phyloP scores from a whole-genome alignment of 352 stramenopile species.

The Plasmopara viticola region DNA sequence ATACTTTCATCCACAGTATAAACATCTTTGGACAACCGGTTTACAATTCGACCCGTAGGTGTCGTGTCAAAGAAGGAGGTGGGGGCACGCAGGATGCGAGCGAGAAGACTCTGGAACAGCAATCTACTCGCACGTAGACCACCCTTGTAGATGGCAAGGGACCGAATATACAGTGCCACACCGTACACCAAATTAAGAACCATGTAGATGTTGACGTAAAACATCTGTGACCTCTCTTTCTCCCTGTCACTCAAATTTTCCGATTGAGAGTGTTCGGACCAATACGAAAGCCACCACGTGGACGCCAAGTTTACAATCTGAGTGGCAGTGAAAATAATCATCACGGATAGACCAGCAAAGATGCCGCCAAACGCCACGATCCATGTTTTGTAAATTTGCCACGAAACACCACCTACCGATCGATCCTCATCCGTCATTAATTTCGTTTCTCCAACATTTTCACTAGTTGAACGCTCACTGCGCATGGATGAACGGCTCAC shows the following conservation, averaged over 20 bases:
- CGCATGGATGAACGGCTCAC: slow-evolving; percentile 46
- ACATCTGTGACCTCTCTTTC: slow-evolving; percentile 43
- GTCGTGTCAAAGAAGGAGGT: slow-evolving; percentile 83
- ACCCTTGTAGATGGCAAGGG: slow-evolving; percentile 51
- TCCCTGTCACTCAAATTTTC: slow-evolving; percentile 3
- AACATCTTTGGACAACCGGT: slow-evolving; percentile 72
- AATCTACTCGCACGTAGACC: slow-evolving; percentile 46
- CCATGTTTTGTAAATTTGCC: slow-evolving; percentile 63
- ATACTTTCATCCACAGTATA: slow-evolving; percentile 75
- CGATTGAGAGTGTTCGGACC: slow-evolving; percentile 28
- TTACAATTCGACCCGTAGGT: slow-evolving; percentile 68
- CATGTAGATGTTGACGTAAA: slow-evolving; percentile 84
- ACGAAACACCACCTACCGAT: slow-evolving; percentile 48
- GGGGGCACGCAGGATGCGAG: slow-evolving; percentile 84
- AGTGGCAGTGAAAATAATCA: slow-evolving; percentile 38
- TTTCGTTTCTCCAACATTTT: slow-evolving; percentile 23
- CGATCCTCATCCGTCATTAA: slow-evolving; percentile 70
- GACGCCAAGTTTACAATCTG: slow-evolving; percentile 54
- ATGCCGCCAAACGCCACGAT: slow-evolving; percentile 60
- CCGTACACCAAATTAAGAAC: slow-evolving; percentile 53
- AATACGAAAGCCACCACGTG: slow-evolving; percentile 55
- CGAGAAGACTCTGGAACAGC: slow-evolving; percentile 69
- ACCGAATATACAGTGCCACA: slow-evolving; percentile 55
- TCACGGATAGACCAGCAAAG: slow-evolving; percentile 33
- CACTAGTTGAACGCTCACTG: slow-evolving; percentile 41